Evolutionary conservation across 257 asterid genomes (phyloP), one percentile per base, ranked within the genome.

Genomic region (Nicotiana tomentosiformis): DNA sequence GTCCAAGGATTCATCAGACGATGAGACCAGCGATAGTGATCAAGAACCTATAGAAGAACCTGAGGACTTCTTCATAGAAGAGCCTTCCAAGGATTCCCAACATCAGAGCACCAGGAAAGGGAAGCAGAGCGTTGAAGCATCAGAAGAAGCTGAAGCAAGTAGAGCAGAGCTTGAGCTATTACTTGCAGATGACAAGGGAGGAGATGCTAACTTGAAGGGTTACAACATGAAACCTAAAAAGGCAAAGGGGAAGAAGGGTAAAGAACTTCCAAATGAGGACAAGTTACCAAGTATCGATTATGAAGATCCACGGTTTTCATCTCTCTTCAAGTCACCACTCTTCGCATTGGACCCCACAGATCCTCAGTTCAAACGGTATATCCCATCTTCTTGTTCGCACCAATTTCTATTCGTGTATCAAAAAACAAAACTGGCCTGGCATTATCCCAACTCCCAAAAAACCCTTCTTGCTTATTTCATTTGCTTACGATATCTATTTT

Each of bases 291-390:
- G 89, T 65, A 85, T 70, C 0, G 92, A 91, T 66, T 88, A 77
- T 87, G 88, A 90, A 57, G 99, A 96, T 91, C 92, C 94, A 18
- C 97, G 98, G 77, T 96, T 96, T 87, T 88, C 95, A 15, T 82
- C 90, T 56, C 58, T 92, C 39, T 89, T 89, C 83, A 91, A 87
- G 65, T 90, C 92, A 14, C 90, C 97, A 2, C 88, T 67, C 83
- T 96, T 86, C 81, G 97, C 98, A 61, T 82, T 91, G 91, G 99
- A 96, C 89, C 98, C 99, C 53, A 94, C 99, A 7, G 99, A 96
- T 86, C 99, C 98, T 79, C 96, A 94, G 65, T 96, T 90, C 88
- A 94, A 96, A 91, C 92, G 99, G 99, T 96, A 89, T 77, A 29
- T 69, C 37, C 61, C 17, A 5, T 2, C 37, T n/a, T 77, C 66